Evolutionary conservation across 208 protist species (phyloP), one percentile per base, ranked within the genome.

Genomic region (Leishmania tropica): DNA sequence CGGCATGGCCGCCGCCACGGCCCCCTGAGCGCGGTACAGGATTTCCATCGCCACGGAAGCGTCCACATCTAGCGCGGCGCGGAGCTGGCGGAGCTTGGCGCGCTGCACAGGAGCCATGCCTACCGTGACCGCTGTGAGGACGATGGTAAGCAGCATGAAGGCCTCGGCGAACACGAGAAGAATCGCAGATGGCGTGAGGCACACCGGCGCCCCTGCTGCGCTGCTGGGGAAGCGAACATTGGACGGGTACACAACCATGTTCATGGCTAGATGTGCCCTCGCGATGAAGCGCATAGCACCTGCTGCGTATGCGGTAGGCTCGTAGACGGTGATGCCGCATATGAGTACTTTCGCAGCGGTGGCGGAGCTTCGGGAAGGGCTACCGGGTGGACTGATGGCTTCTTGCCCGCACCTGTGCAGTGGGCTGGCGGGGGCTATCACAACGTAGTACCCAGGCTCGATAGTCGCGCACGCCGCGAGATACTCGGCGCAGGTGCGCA

Each of bases 41-140:
- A 81, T 81, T 37, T 54, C 78, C 70, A 75, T 75, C 10, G 78
- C 78, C 8, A 81, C 56, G 70, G 78, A 65, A 1, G 78, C 78
- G 58, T 81, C 78, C 58, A 53, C 58, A 70, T 81, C 54, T 53
- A 81, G 78, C 1, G 67, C 70, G 56, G 78, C 54, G 28, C 78
- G 31, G 42, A 81, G 78, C 45, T 60, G 67, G 6, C 71, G 78
- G 56, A 81, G 78, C 58, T 76, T 81, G 53, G 47, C 62, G 40
- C 78, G 68, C 56, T 81, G 78, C 70, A 71, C 54, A 24, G 78
- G 78, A 42, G 71, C 68, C 40, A 76, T 74, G 56, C 67, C 56
- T 24, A 53, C 68, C 13, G 78, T 15, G 6, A 71, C 56, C 54
- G 48, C 37, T 35, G 47, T 48, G 28, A 76, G 19, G 71, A 76